Evolutionary conservation across 495 filamentous ascomycete genomes (phyloP).

Genomic region (Aeminium ludgeri): DNA sequence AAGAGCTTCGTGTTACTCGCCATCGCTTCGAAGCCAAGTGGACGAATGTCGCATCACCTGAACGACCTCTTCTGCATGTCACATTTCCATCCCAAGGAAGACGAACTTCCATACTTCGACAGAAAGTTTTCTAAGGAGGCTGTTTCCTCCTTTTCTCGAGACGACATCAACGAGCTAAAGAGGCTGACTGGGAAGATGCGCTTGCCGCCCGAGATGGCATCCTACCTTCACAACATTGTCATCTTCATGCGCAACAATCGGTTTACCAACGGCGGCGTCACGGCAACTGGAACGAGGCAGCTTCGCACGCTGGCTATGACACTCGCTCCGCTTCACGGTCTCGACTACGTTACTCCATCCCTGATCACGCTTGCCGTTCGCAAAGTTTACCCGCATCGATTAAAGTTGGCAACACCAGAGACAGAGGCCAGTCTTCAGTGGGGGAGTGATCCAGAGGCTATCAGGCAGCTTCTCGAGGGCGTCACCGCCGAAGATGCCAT

Average conservation of each 20-base stretch:
- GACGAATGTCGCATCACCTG: constrained; percentile 21
- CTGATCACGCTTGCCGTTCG: constrained; percentile 66
- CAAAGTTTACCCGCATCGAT: constrained; percentile 77
- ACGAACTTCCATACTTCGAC: constrained; percentile 57
- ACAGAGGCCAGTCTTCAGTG: constrained; percentile 82
- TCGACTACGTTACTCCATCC: constrained; percentile 69
- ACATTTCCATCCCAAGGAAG: constrained; percentile 60
- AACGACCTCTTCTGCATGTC: constrained; percentile 80
- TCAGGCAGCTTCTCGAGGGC: constrained; percentile 46
- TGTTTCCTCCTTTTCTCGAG: not conserved
- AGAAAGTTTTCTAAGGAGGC: not conserved
- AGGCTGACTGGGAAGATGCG: constrained; percentile 26
- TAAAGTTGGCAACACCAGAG: constrained; percentile 48
- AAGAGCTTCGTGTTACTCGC: constrained; percentile 69
- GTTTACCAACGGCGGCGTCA: constrained; percentile 60
- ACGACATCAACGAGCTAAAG: constrained; percentile 32
- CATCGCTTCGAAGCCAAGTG: constrained; percentile 25
- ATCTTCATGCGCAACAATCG: constrained; percentile 75
- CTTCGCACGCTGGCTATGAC: constrained; percentile 34
- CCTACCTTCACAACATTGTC: constrained; percentile 72
- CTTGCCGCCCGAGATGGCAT: constrained; percentile 46
- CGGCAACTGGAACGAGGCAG: constrained; percentile 60
- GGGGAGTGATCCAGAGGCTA: constrained; percentile 60
- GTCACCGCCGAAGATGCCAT: constrained; percentile 61
- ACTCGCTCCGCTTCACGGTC: constrained; percentile 68